These are phyloP conservation scores for Pichia sp. DNA, from an alignment of 1,139 yeast species.

Conservation along the genomic window DNA sequence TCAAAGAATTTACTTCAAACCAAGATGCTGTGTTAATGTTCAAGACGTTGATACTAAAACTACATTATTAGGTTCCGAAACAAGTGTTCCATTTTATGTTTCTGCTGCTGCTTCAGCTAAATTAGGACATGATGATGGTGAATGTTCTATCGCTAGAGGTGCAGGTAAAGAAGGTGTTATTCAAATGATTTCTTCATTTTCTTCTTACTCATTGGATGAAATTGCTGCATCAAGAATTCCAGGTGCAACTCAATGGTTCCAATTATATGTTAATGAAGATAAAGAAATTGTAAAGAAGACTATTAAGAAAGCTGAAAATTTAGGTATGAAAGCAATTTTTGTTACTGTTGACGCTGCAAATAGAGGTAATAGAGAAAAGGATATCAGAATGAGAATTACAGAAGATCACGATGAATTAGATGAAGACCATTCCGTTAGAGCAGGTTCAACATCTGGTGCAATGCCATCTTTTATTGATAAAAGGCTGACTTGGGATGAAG, in stretches of 20 bases:
- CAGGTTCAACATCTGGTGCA: slow-evolving; percentile 51
- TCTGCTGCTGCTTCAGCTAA: slow-evolving; percentile 76
- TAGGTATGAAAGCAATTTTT: slow-evolving; percentile 47
- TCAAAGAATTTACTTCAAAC: slow-evolving; percentile 33
- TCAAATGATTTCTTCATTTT: slow-evolving; percentile 51
- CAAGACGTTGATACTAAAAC: slow-evolving; percentile 30
- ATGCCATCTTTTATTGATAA: slow-evolving; percentile 21
- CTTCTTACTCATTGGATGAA: slow-evolving; percentile 52
- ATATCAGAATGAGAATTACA: slow-evolving; percentile 51
- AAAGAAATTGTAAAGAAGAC: slow-evolving; percentile 53
- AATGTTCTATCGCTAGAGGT: slow-evolving; percentile 63
- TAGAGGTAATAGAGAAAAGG: slow-evolving; percentile 59
- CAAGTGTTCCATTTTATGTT: slow-evolving; percentile 60
- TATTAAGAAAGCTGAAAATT: slow-evolving; percentile 39
- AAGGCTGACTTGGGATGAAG: slow-evolving; percentile 27
- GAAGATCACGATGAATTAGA: slow-evolving; percentile 37
- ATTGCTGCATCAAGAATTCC: slow-evolving; percentile 48
- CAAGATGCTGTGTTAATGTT: slow-evolving; percentile 33
- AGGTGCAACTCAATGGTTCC: slow-evolving; percentile 78
- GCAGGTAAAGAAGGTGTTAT: slow-evolving; percentile 50
- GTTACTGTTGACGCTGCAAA: slow-evolving; percentile 67
- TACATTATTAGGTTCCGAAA: slow-evolving; percentile 42
- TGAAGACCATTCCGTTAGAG: slow-evolving; percentile 54
- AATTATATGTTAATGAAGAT: slow-evolving; percentile 75
- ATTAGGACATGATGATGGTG: slow-evolving; percentile 75